Conservation (phyloP, 2,329 filamentous ascomycete genomes). For the Nemania sp. region DNA sequence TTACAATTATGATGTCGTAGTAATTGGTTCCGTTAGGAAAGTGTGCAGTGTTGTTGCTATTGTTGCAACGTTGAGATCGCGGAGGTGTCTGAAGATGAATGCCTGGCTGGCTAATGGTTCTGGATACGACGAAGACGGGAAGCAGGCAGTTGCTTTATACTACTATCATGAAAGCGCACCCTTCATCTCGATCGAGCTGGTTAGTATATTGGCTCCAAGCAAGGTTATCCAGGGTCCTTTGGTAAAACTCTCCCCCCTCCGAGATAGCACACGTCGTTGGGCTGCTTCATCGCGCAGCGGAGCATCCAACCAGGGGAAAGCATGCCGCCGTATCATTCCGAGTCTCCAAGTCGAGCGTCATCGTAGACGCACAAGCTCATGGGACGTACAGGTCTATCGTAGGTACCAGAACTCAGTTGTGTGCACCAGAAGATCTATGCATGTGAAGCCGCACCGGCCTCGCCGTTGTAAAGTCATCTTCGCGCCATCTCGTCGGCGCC, state of each 20-base stretch:
- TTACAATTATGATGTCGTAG: not conserved
- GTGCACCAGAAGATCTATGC: not conserved
- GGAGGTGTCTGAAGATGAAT: not conserved
- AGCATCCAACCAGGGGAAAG: not conserved
- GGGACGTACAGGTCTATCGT: too few relatives aligned
- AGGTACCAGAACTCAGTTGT: not conserved
- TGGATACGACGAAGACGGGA: not conserved
- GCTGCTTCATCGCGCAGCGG: conserved; percentile 6
- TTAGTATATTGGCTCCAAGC: not conserved
- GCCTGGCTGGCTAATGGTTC: not conserved
- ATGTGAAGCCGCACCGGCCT: not conserved
- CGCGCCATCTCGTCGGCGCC: not conserved
- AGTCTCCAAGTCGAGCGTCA: not conserved
- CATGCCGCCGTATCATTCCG: not conserved
- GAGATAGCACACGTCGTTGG: conserved; percentile 9
- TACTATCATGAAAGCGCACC: not conserved
- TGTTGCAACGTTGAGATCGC: not conserved
- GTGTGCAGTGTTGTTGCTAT: not conserved
- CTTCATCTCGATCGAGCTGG: conserved; percentile 1
- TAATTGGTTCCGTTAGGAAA: not conserved
- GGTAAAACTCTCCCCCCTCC: not conserved
- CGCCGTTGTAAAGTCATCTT: not conserved
- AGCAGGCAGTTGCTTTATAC: conserved; percentile 13
- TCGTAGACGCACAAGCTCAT: not conserved
- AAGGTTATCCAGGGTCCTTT: not conserved